These are phyloP conservation scores for Chernovozyma sophiae-reginae DNA, from an alignment of 1,139 yeast genomes.

Conservation along the genomic window DNA sequence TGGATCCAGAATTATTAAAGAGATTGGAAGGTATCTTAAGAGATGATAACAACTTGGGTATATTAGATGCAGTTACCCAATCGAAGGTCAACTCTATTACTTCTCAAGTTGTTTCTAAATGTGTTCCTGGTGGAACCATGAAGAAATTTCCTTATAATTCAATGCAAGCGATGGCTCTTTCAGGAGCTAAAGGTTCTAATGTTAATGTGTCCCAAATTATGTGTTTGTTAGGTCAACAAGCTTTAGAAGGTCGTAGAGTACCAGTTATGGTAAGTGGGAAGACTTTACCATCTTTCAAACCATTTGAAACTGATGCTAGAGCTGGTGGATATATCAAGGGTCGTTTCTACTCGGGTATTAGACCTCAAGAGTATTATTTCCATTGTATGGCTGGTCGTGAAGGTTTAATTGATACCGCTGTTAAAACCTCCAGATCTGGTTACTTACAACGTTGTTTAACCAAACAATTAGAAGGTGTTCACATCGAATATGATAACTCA, in stretches of 20 bases:
- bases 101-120: conserved; percentile 84
- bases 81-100: conserved; percentile 90
- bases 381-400: conserved; percentile 99
- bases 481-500: conserved; percentile 88
- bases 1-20: conserved; percentile 75
- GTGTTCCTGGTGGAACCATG: conserved; percentile 96
- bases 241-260: conserved; percentile 98
- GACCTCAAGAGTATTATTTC: conserved; percentile 99
- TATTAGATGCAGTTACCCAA: conserved; percentile 93
- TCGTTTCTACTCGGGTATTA: conserved; percentile 95
- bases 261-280: conserved; percentile 99
- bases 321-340: conserved; percentile 99
- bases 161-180: conserved; percentile 98
- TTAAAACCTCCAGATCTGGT: conserved; percentile 97
- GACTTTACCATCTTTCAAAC: conserved; percentile 92
- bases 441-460: conserved; percentile 98
- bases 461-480: conserved; percentile 97
- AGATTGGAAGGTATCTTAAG: conserved; percentile 93
- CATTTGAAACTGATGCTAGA: conserved; percentile 94
- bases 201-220: conserved; percentile 98
- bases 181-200: conserved; percentile 98
- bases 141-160: conserved; percentile 93
- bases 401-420: conserved; percentile 99
- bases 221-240: conserved; percentile 99
- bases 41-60: conserved; percentile 88